Percentiles rank a stretch among this genome's conserved stretches.
Conservation (phyloP, 1,139 yeast genomes). For the Debaryomyces sp. region DNA sequence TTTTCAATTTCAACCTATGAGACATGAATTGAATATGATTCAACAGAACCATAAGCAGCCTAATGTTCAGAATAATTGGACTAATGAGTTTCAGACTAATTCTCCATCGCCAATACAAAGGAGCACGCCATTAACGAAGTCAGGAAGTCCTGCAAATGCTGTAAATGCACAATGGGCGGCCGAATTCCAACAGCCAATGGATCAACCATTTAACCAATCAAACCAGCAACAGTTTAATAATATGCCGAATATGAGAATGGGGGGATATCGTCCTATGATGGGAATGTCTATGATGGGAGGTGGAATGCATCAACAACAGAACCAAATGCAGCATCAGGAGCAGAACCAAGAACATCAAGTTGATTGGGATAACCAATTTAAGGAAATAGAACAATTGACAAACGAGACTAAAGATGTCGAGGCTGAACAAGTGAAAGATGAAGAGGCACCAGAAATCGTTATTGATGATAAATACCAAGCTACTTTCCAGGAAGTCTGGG, state of each 20-base stretch:
- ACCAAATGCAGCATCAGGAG: conserved; percentile 20
- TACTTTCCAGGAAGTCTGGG: conserved; percentile 81
- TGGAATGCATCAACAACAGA: conserved; percentile 20
- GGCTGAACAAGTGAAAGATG: conserved; percentile 27
- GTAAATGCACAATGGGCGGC: conserved; percentile 34
- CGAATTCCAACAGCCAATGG: conserved; percentile 30
- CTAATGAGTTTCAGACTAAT: conserved; percentile 32
- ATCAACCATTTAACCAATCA: conserved; percentile 10
- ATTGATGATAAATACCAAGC: conserved; percentile 63
- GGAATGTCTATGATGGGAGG: conserved; percentile 35
- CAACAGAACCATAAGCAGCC: conserved; percentile 22
- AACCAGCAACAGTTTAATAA: conserved; percentile 18
- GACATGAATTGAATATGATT: conserved; percentile 53
- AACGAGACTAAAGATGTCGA: conserved; percentile 30
- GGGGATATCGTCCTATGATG: conserved; percentile 48
- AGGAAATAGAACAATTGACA: conserved; percentile 64
- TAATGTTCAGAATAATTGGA: conserved; percentile 27
- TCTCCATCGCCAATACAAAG: conserved; percentile 22
- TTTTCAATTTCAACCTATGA: conserved; percentile 63
- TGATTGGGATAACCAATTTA: conserved; percentile 87
- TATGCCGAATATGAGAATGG: conserved; percentile 27
- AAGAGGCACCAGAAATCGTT: conserved; percentile 43
- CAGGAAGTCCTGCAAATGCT: conserved; percentile 16
- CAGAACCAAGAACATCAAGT: conserved; percentile 33
- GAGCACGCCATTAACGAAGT: conserved; percentile 16